phyloP scores from a whole-genome alignment of 768 basidiomycete genomes.

The Boletellus ananiceps region DNA sequence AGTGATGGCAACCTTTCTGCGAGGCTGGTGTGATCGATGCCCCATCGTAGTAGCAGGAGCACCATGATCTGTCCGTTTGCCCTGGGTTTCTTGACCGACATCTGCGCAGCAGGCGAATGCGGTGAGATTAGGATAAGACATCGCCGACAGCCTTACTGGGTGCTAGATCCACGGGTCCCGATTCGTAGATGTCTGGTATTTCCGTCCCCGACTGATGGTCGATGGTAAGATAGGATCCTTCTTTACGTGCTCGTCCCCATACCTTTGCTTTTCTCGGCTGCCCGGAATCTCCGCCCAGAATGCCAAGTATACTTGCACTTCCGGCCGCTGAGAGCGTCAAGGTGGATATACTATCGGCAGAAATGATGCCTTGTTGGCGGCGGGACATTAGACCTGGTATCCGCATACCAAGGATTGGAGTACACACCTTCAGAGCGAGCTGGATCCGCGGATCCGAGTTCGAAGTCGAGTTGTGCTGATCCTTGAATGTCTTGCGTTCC shows the following conservation, averaged over 20 bases:
- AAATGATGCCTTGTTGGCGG: neutral
- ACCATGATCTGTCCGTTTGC: too few relatives aligned
- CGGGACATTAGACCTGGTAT: neutral
- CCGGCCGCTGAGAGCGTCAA: neutral
- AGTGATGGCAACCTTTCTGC: neutral
- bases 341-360: neutral
- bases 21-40: too few relatives aligned
- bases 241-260: neutral
- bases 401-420: neutral
- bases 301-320: neutral
- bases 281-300: neutral
- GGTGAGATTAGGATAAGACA: too few relatives aligned
- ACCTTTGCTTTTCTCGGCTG: constrained; percentile 2
- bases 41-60: too few relatives aligned
- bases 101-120: too few relatives aligned
- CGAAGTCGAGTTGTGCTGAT: neutral
- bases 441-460: too few relatives aligned
- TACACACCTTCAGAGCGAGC: neutral
- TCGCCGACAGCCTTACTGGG: too few relatives aligned
- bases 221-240: too few relatives aligned
- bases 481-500: neutral
- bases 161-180: neutral
- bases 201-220: too few relatives aligned
- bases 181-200: neutral
- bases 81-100: too few relatives aligned